These are phyloP conservation scores for Phytophthora podocarpi DNA, from an alignment of 352 stramenopile species.

Conservation along the genomic window DNA sequence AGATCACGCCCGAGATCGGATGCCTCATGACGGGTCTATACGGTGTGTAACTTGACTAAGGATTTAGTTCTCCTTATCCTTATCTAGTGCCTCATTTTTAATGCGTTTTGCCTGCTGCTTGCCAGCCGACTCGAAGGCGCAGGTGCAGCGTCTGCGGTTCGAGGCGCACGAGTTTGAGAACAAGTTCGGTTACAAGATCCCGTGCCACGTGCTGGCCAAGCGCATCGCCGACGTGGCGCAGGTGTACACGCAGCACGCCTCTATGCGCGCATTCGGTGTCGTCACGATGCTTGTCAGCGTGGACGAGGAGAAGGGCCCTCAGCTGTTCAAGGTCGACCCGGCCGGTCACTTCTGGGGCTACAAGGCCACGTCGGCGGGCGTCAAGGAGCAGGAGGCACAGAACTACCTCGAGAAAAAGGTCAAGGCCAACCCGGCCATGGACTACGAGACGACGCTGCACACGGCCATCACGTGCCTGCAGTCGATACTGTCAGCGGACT, in stretches of 20 bases:
- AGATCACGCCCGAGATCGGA: constrained; percentile 95
- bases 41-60: too few relatives aligned
- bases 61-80: too few relatives aligned
- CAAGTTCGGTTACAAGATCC: constrained; percentile 96
- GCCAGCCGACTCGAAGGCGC: constrained; percentile 92
- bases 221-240: constrained; percentile 98
- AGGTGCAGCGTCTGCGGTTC: constrained; percentile 96
- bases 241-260: constrained; percentile 94
- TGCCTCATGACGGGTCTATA: constrained; percentile 95
- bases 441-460: constrained; percentile 94
- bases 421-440: constrained; percentile 89
- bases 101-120: too few relatives aligned
- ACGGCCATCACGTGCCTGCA: constrained; percentile 98
- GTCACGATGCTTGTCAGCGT: constrained; percentile 97
- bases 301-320: constrained; percentile 97
- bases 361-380: constrained; percentile 92
- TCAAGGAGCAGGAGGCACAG: constrained; percentile 98
- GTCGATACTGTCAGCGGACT: constrained; percentile 97
- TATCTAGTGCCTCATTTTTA: too few relatives aligned
- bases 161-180: constrained; percentile 98
- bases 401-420: constrained; percentile 99
- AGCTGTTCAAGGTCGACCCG: constrained; percentile 98
- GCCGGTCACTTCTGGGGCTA: constrained; percentile 97
- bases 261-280: constrained; percentile 95
- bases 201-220: constrained; percentile 94